Base-by-base conservation (phyloP, 1,284 basidiomycete genomes). In the Stygiomarasmius scandens region DNA sequence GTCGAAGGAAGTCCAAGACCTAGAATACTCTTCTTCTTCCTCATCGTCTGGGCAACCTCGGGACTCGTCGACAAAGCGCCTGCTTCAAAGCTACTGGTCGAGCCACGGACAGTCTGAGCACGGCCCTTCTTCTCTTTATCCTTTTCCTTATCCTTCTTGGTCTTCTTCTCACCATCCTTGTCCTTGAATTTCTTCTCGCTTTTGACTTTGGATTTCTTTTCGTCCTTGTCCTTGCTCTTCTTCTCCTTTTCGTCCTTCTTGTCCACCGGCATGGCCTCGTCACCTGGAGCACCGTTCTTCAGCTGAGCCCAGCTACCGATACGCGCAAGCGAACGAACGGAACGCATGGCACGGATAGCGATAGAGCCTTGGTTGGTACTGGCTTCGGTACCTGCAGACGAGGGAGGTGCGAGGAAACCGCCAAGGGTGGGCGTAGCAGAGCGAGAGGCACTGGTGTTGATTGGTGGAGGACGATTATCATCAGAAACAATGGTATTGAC, bases 341-440 rank as follows among this genome's bases (percentile, higher is more conserved):
- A 87, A 44, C 85, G 79, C 75, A 92, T 92, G 2, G 90, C 90
- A 14, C 90, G 83, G 12, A 92, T 57, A 0, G 90, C 90, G 52
- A 92, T 87, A 0, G 88, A 90, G 61, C 27, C 50, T 57, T 49
- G 58, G 55, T 36, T 44, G 24, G 20, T 22, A 36, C 20, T 23
- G 14, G 64, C 64, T 10, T 61, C 65, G 14, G 55, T 51, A 50
- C 9, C 38, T 5, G 38, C 38, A 4, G 38, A 41, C 14, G 55
- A 52, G 19, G 55, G 46, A 36, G 63, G 55, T 10, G 52, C 55
- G 3, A 80, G 63, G 2, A 59, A 52, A 55, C 75, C 77, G 23
- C 70, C 73, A 11, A 71, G 50, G 0, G 75, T 74, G 24, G 75
- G 74, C 11, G 75, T 75, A 14, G 68, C 70, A 6, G 74, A 67